Percentiles rank a stretch among this genome's conserved stretches.
These are phyloP conservation scores for Nigrospora oryzae DNA, from an alignment of 2,329 filamentous ascomycete genomes.

Conservation along the genomic window DNA sequence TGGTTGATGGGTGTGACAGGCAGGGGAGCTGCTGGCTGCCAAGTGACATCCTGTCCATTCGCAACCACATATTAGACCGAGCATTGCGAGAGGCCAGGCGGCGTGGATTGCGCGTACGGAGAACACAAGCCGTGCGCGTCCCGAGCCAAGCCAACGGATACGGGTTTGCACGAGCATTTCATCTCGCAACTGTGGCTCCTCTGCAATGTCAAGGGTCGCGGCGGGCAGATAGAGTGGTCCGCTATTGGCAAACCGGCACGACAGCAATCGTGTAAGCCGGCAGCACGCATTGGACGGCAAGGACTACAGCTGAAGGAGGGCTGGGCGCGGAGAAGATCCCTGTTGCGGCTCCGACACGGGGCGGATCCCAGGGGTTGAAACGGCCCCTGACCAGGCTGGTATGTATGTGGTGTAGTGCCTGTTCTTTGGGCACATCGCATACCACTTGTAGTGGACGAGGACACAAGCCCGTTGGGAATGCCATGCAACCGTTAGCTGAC, in stretches of 20 bases:
- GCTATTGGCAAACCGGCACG: background rate
- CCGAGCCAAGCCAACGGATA: too few relatives aligned
- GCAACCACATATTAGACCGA: too few relatives aligned
- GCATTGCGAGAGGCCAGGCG: too few relatives aligned
- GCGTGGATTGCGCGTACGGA: too few relatives aligned
- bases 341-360: conserved; percentile 4
- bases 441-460: background rate
- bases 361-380: conserved; percentile 4
- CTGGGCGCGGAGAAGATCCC: background rate
- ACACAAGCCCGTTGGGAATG: background rate
- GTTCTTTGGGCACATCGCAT: background rate
- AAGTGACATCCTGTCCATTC: too few relatives aligned
- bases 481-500: background rate
- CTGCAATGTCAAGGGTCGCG: background rate
- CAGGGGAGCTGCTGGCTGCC: too few relatives aligned
- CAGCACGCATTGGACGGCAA: background rate
- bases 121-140: too few relatives aligned
- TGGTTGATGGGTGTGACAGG: too few relatives aligned
- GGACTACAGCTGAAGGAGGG: background rate
- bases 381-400: background rate
- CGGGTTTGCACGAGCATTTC: too few relatives aligned
- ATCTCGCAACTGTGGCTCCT: too few relatives aligned
- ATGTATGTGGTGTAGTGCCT: too few relatives aligned
- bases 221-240: background rate
- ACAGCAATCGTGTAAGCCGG: background rate